Evolutionary conservation across 371 early-diverging fungal species (phyloP).

Genomic region (Mortierella sp.): DNA sequence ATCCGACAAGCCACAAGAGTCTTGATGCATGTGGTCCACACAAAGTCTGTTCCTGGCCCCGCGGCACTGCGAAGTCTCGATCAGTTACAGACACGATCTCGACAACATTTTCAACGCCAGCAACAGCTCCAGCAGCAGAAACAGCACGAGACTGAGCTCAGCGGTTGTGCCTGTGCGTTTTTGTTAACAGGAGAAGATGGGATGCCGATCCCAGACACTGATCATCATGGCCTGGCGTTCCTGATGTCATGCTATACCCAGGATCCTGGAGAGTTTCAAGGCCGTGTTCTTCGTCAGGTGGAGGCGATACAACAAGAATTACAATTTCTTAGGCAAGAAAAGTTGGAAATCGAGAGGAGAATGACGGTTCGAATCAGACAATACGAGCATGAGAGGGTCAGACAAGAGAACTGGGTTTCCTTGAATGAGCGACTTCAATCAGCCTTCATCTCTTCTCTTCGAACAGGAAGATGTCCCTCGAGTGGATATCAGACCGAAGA

Average conservation of each 20-base stretch:
- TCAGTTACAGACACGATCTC: neutral
- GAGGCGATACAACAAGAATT: constrained; percentile 20
- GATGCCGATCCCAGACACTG: neutral
- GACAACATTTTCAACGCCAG: too few species aligned
- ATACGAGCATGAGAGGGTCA: constrained; percentile 17
- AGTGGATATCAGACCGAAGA: too few species aligned
- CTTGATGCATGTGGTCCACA: constrained; percentile 33
- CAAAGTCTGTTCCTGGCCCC: constrained; percentile 21
- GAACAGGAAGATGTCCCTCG: too few species aligned
- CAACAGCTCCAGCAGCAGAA: neutral
- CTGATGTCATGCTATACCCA: constrained; percentile 15
- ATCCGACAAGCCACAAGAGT: constrained; percentile 16
- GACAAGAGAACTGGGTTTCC: constrained; percentile 17
- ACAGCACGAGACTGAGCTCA: neutral
- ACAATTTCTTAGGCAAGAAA: constrained; percentile 13
- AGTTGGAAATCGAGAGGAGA: constrained; percentile 21
- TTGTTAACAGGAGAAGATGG: neutral
- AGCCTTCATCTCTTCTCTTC: too few species aligned
- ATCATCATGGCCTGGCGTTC: constrained; percentile 4
- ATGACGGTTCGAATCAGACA: constrained; percentile 9
- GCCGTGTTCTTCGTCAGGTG: constrained; percentile 22
- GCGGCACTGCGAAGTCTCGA: constrained; percentile 5
- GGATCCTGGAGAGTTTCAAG: constrained; percentile 36
- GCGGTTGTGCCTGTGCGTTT: constrained; percentile 13
- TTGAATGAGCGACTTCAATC: constrained; percentile 3